These are phyloP conservation scores for Podospora comata DNA, from an alignment of 495 filamentous ascomycete genomes.

Conservation along the genomic window DNA sequence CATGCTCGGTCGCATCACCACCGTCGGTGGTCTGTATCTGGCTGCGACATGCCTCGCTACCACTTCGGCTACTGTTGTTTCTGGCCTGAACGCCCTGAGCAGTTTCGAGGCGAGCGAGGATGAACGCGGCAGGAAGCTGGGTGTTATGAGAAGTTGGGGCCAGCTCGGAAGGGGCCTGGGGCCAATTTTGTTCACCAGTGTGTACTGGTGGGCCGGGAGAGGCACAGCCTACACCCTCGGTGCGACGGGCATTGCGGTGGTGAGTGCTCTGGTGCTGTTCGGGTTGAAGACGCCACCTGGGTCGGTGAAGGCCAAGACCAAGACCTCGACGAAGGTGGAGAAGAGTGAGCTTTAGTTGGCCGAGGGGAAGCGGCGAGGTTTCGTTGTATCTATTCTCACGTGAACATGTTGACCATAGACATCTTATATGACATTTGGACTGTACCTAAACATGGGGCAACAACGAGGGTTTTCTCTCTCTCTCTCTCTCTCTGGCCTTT, in stretches of 20 bases:
- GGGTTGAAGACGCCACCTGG: slow-evolving; percentile 55
- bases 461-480: not conserved
- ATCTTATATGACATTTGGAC: not conserved
- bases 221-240: slow-evolving; percentile 81
- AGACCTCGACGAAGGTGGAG: slow-evolving; percentile 7
- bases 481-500: too few species aligned
- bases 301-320: slow-evolving; percentile 24
- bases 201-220: slow-evolving; percentile 98
- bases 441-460: not conserved
- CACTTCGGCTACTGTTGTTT: slow-evolving; percentile 91
- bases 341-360: slow-evolving; percentile 40
- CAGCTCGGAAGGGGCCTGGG: slow-evolving; percentile 85
- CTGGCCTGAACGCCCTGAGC: slow-evolving; percentile 83
- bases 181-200: slow-evolving; percentile 84
- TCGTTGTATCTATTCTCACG: not conserved
- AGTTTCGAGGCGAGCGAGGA: slow-evolving; percentile 79
- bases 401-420: not conserved
- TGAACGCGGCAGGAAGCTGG: slow-evolving; percentile 82
- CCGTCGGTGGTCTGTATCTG: slow-evolving; percentile 66
- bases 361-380: not conserved
- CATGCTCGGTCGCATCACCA: slow-evolving; percentile 65
- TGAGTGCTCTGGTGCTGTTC: slow-evolving; percentile 67
- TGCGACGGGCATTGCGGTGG: slow-evolving; percentile 71
- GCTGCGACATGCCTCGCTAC: slow-evolving; percentile 80
- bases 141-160: slow-evolving; percentile 76